Percentiles rank a stretch among this genome's conserved stretches.
These are phyloP conservation scores for Fraxinus nigra DNA, from an alignment of 305 asterid species.

Conservation along the genomic window DNA sequence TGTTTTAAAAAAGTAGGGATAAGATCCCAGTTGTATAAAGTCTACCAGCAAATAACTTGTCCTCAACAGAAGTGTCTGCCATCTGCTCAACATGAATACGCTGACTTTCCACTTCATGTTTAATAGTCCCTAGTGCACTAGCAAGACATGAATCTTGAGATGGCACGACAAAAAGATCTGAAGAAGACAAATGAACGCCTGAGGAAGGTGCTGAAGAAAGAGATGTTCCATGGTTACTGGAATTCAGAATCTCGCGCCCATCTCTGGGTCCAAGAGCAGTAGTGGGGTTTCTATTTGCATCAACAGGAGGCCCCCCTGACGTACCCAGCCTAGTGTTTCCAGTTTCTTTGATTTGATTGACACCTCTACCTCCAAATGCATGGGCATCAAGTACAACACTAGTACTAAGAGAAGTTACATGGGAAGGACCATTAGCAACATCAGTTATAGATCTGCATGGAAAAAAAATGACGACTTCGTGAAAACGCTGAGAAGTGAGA, in stretches of 20 bases:
- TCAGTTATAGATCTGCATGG: slow-evolving; percentile 52
- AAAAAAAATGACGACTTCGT: slow-evolving; percentile 28
- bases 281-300: slow-evolving; percentile 30
- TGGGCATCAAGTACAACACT: slow-evolving; percentile 33
- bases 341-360: slow-evolving; percentile 19
- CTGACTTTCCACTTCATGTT: slow-evolving; percentile 44
- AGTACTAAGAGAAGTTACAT: slow-evolving; percentile 38
- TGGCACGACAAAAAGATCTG: slow-evolving; percentile 51
- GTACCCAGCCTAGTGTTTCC: slow-evolving; percentile 31
- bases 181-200: slow-evolving; percentile 47
- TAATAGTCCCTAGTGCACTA: slow-evolving; percentile 47
- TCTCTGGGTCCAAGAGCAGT: slow-evolving; percentile 34
- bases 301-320: slow-evolving; percentile 39
- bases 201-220: slow-evolving; percentile 39
- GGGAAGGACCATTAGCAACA: slow-evolving; percentile 51
- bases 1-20: neutral
- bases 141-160: slow-evolving; percentile 51
- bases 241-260: slow-evolving; percentile 36
- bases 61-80: slow-evolving; percentile 40
- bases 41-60: slow-evolving; percentile 47
- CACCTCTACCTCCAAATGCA: slow-evolving; percentile 30
- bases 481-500: neutral
- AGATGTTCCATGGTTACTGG: slow-evolving; percentile 31
- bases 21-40: slow-evolving; percentile 31
- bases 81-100: slow-evolving; percentile 32